A percentile compares a stretch with the other conserved stretches of the same genome.
Conservation (phyloP, 371 early-diverging fungal genomes). For the Lichtheimia ramosa region DNA sequence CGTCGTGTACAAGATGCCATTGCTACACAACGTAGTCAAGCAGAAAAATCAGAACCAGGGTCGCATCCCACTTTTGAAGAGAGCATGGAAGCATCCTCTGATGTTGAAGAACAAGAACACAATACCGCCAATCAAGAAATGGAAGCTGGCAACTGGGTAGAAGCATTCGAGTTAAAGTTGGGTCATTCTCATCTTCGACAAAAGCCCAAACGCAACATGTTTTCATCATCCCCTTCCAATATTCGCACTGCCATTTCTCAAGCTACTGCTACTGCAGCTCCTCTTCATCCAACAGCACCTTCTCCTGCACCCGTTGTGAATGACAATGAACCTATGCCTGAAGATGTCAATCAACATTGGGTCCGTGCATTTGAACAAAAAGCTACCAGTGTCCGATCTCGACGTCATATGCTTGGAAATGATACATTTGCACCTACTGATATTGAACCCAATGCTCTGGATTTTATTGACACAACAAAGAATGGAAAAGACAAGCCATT, state of each 20-base stretch:
- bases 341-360: slow-evolving; percentile 14
- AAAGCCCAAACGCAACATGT: not conserved
- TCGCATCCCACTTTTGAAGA: not conserved
- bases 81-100: not conserved
- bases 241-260: not conserved
- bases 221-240: not conserved
- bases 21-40: slow-evolving; percentile 3
- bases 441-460: not conserved
- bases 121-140: slow-evolving; percentile 1
- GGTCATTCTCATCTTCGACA: slow-evolving; percentile 7
- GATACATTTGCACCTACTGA: slow-evolving; percentile 3
- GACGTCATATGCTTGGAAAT: slow-evolving; percentile 1
- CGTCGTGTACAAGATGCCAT: not conserved
- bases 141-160: slow-evolving; percentile 13
- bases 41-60: slow-evolving; percentile 1
- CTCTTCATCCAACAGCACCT: not conserved
- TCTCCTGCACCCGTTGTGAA: not conserved
- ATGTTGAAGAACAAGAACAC: not conserved
- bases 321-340: slow-evolving; percentile 5
- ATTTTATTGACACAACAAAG: not conserved
- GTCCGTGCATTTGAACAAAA: slow-evolving; percentile 21
- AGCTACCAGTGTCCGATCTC: not conserved
- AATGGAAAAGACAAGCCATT: not conserved
- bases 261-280: not conserved
- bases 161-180: slow-evolving; percentile 23